Evolutionary conservation across 148 eudicot genomes (phyloP).

Genomic region (Cornus kousa): DNA sequence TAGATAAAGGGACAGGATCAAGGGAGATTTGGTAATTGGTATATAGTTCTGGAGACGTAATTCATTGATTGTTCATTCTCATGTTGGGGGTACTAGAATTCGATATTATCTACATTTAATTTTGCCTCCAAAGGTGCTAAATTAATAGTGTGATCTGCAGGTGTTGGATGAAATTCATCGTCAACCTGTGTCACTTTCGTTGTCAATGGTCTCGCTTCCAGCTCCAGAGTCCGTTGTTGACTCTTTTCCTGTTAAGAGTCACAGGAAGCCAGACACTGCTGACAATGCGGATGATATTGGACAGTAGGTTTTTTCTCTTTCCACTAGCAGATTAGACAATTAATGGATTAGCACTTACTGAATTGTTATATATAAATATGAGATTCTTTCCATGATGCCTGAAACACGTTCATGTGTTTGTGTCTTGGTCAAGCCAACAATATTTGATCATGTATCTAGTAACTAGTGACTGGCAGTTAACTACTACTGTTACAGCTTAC

Average conservation of each 20-base stretch:
- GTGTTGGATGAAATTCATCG: conserved; percentile 85
- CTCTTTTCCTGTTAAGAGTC: conserved; percentile 56
- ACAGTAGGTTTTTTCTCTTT: conserved; percentile 48
- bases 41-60: background rate
- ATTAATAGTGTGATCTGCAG: conserved; percentile 26
- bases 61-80: background rate
- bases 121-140: background rate
- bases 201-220: conserved; percentile 66
- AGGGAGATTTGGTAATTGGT: background rate
- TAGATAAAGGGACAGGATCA: background rate
- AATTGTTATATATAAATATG: background rate
- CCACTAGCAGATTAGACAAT: background rate
- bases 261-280: conserved; percentile 33
- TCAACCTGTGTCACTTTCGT: conserved; percentile 67
- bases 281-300: conserved; percentile 49
- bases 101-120: background rate
- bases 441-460: no score
- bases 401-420: background rate
- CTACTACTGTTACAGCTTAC: no score
- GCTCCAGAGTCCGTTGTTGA: conserved; percentile 79
- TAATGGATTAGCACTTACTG: background rate
- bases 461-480: no score
- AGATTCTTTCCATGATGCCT: background rate
- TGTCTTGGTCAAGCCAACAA: no score
- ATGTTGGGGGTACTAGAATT: background rate